phyloP scores from a whole-genome alignment of 805 yeast genomes.

The Candida tibetensis region DNA sequence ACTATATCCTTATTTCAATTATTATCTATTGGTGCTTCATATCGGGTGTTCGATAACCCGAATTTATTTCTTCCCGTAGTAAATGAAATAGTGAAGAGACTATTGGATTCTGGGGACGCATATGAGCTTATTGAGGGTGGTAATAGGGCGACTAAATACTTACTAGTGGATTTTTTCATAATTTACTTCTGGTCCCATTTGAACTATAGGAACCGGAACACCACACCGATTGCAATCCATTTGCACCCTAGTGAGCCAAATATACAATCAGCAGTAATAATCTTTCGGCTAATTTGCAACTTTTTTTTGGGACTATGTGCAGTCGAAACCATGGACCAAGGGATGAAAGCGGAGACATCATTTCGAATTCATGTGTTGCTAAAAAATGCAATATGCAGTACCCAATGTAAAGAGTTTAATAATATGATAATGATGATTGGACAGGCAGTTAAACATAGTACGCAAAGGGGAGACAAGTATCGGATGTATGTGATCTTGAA shows the following conservation, averaged over 20 bases:
- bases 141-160: conserved; percentile 19
- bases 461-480: conserved; percentile 12
- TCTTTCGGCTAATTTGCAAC: conserved; percentile 35
- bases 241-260: too few relatives aligned
- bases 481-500: conserved; percentile 26
- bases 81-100: conserved; percentile 35
- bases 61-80: conserved; percentile 37
- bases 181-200: conserved; percentile 48
- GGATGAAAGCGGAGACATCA: conserved; percentile 11
- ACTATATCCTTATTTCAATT: conserved; percentile 21
- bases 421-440: conserved; percentile 33
- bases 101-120: conserved; percentile 39
- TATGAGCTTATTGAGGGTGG: conserved; percentile 26
- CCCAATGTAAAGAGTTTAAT: conserved; percentile 29
- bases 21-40: conserved; percentile 31
- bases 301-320: conserved; percentile 28
- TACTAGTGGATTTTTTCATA: conserved; percentile 40
- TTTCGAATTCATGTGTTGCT: conserved; percentile 17
- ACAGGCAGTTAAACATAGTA: conserved; percentile 29
- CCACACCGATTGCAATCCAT: too few relatives aligned
- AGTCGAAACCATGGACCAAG: conserved; percentile 16
- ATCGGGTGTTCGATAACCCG: conserved; percentile 28
- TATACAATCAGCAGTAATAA: too few relatives aligned
- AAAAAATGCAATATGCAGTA: conserved; percentile 12
- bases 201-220: too few relatives aligned